Base-by-base conservation (phyloP, 1,139 yeast species). In the Pneumocystis wakefieldiae region DNA sequence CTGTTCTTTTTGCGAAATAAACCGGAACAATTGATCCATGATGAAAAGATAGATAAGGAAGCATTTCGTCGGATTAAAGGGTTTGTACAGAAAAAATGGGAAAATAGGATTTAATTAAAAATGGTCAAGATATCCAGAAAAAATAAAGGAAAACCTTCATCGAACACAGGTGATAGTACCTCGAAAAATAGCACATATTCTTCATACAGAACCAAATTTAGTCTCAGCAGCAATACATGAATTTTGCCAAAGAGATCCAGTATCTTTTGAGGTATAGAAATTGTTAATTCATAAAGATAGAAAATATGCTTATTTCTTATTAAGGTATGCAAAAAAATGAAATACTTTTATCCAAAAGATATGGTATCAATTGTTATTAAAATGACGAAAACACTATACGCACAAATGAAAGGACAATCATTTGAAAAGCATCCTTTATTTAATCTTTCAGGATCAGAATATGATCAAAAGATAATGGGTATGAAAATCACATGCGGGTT, bases 401-500 rank as follows among this genome's bases (percentile, higher is more conserved):
- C 73, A 36, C 70, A 69, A 57, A 35, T 69, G 59, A 62, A 62
- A 12, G 67, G 69, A 12, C 64, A 64, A 42, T 61, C 66, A 19
- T 61, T 65, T 19, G 59, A 64, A 1, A 66, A 67, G 19, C 68
- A 68, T 19, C 61, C 64, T 19, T 59, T 55, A 19, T 66, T 65
- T 58, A 63, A 60, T 5, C 55, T 32, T 55, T 15, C 62, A 15
- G 17, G 59, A 39, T 53, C 62, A 1, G 69, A 48, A 6, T 68
- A 64, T 48, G 66, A 63, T 4, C 63, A 60, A 14, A 65, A 61
- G 2, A 68, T 65, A 7, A 58, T 71, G n/a, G 73, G 74, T 1
- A 65, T 67, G 63, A 72, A 71, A 59, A 55, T 72, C 10, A 65
- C 71, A 5, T 66, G 69, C 19, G 74, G 72, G 1, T 64, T 72